These are phyloP conservation scores for Puya raimondii DNA, from an alignment of 176 grass and related monocot species.

Conservation along the genomic window DNA sequence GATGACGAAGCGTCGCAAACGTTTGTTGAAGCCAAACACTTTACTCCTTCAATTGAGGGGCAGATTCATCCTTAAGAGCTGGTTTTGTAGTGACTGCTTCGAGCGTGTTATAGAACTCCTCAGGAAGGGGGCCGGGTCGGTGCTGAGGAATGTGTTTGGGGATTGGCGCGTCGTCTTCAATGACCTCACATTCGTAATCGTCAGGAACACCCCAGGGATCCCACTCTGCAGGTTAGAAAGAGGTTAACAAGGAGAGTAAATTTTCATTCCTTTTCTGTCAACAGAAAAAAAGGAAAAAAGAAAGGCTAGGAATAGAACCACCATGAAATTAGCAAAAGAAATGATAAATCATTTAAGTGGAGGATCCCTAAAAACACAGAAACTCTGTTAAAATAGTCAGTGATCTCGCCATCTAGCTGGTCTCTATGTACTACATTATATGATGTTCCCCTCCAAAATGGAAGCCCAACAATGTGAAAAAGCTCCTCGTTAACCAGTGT, in stretches of 20 bases:
- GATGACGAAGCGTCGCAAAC: constrained; percentile 18
- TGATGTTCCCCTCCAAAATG: neutral
- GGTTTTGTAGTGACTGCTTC: constrained; percentile 49
- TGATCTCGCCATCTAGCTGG: no score
- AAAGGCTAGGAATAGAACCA: neutral
- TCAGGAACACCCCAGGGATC: constrained; percentile 97
- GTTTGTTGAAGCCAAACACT: neutral
- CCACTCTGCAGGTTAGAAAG: constrained; percentile 59
- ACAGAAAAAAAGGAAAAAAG: neutral
- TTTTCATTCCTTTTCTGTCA: neutral
- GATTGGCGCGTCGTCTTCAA: constrained; percentile 83
- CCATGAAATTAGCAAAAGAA: no score
- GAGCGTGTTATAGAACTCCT: constrained; percentile 82
- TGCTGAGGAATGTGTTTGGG: constrained; percentile 94
- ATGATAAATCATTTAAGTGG: no score
- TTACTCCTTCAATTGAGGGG: constrained; percentile 61
- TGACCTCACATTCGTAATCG: constrained; percentile 83
- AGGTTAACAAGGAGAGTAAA: constrained; percentile 3
- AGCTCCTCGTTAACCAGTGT: no score
- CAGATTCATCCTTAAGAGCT: constrained; percentile 39
- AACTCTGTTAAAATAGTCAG: no score
- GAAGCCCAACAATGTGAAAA: neutral
- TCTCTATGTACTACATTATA: neutral
- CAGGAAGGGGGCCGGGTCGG: constrained; percentile 54
- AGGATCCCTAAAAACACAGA: no score